phyloP scores from a whole-genome alignment of 306 rosid species.

The Ziziphus jujuba region DNA sequence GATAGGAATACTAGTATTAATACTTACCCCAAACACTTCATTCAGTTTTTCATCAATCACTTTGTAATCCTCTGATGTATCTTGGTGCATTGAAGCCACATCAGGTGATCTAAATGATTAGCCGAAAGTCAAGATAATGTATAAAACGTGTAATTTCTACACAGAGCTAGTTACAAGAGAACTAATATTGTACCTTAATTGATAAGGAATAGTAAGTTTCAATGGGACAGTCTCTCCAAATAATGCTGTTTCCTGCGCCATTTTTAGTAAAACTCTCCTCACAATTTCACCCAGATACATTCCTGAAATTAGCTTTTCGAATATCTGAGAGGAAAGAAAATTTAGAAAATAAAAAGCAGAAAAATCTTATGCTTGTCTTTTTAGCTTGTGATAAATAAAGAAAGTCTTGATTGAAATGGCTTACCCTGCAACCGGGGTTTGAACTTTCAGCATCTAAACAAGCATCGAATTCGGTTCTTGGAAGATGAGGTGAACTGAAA shows the following conservation, averaged over 20 bases:
- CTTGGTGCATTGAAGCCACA: constrained; percentile 83
- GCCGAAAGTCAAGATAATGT: not conserved
- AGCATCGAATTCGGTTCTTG: constrained; percentile 51
- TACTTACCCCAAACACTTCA: constrained; percentile 54
- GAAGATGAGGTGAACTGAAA: constrained; percentile 56
- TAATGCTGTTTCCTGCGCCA: constrained; percentile 62
- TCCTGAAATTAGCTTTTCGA: constrained; percentile 61
- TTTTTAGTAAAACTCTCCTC: constrained; percentile 53
- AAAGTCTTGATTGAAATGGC: not conserved
- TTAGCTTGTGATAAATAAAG: not conserved
- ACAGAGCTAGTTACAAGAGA: not conserved
- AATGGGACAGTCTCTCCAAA: constrained; percentile 52
- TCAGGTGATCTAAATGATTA: constrained; percentile 49
- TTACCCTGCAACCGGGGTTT: constrained; percentile 54
- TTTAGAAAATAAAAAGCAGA: not conserved
- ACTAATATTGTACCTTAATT: constrained; percentile 41
- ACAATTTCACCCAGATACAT: constrained; percentile 67
- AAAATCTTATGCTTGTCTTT: not conserved
- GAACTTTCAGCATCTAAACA: constrained; percentile 59
- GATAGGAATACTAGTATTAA: not conserved
- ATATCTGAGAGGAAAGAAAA: constrained; percentile 34
- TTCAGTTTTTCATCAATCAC: constrained; percentile 56
- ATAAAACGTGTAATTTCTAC: not conserved
- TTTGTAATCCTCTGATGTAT: constrained; percentile 58
- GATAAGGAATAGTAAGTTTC: constrained; percentile 52